phyloP scores from a whole-genome alignment of 345 rosid species.

The Populus simonii region DNA sequence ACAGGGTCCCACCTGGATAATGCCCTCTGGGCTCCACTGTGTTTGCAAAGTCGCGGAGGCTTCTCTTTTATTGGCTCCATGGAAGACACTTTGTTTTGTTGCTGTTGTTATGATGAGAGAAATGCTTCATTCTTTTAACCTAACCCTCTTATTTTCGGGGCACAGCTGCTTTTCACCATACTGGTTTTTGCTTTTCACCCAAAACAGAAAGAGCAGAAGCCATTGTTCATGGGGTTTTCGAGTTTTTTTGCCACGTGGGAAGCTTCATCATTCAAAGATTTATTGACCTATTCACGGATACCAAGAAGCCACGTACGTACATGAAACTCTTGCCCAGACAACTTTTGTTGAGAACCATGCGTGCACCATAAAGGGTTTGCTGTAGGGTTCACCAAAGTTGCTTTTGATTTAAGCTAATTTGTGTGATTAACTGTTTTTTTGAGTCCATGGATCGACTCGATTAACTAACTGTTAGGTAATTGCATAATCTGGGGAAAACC shows the following conservation, averaged over 20 bases:
- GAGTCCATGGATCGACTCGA: no score
- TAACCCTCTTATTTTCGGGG: background rate
- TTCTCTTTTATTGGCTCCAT: background rate
- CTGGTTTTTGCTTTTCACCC: background rate
- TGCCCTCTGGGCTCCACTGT: conserved; percentile 11
- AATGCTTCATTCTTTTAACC: background rate
- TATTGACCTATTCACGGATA: background rate
- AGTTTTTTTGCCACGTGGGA: background rate
- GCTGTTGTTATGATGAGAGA: background rate
- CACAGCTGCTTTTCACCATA: background rate
- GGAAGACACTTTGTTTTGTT: background rate
- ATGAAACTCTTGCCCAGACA: background rate
- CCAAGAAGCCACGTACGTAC: background rate
- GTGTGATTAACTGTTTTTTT: no score
- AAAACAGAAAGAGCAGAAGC: background rate
- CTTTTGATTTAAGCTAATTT: no score
- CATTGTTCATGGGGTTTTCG: background rate
- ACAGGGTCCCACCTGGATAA: conserved; percentile 3
- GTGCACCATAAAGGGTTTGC: background rate
- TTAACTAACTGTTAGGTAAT: no score
- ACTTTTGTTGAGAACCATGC: background rate
- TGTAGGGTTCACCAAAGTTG: no score
- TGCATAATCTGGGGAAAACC: no score
- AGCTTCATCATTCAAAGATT: background rate
- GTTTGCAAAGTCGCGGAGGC: conserved; percentile 6